Base-by-base conservation (phyloP, 495 filamentous ascomycete genomes). In the Aspergillus mulundensis region DNA sequence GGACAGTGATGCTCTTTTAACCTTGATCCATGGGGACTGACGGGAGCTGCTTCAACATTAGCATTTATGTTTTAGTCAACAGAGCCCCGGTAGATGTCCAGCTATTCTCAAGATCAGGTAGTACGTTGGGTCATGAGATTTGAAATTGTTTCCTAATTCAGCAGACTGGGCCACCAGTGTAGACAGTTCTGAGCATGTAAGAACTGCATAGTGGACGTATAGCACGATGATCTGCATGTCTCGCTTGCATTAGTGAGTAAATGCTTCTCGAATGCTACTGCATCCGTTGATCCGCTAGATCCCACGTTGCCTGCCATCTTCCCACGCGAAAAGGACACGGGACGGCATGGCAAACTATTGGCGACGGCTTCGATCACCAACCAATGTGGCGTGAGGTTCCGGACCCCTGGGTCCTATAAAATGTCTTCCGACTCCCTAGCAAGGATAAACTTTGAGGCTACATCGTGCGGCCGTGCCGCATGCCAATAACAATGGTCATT, bases 331-430 rank as follows among this genome's bases (percentile, higher is more conserved):
- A 36, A 14, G 25, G 45, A 48, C 16, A 38, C 30, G 21, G 52
- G 52, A 16, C 18, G 21, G 23, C 14, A 43, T 19, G 20, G 36
- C 47, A 12, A 24, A 56, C 54, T 56, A 56, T 50, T 18, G 45
- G 28, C 28, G 45, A 32, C 41, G 45, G 54, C 18, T 40, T 32
- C 7, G 25, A 12, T 49, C 24, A 36, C 7, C 23, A 5, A 7
- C 54, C 44, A 56, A 56, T 56, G 34, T 20, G 44, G 16, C 39
- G 30, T 49, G 53, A 43, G 16, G 42, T 49, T 21, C 54, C 45
- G 24, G 21, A 16, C 21, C 24, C 28, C 36, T 50, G 54, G 54
- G 32, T 39, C 30, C 28, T 24, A 40, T 15, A 50, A 25, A 16
- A 12, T 16, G 25, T 7, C 11, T 20, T n/a, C n/a, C n/a, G 1